phyloP scores from a whole-genome alignment of 139 green algal species.

The Volvox reticuliferus region DNA sequence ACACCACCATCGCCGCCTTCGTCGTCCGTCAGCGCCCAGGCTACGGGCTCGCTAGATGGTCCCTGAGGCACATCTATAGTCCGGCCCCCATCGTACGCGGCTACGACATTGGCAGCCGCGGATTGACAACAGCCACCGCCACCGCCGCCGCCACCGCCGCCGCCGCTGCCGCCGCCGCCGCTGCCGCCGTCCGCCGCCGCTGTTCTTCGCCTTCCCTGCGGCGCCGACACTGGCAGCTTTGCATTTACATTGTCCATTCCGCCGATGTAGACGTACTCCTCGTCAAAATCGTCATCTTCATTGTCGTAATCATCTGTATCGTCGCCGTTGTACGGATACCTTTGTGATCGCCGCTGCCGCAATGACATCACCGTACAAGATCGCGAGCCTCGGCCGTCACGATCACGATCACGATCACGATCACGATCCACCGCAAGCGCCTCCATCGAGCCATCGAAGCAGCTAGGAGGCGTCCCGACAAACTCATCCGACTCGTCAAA shows the following conservation, averaged over 20 bases:
- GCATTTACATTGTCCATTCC: not conserved
- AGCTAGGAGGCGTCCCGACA: constrained; percentile 16
- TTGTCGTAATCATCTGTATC: not conserved
- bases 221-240: not conserved
- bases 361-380: not conserved
- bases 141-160: not conserved
- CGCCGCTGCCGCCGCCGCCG: not conserved
- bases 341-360: not conserved
- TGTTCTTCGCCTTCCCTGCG: too few species aligned
- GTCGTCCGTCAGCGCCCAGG: not conserved
- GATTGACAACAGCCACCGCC: not conserved
- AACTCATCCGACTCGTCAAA: constrained; percentile 19
- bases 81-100: not conserved
- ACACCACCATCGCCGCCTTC: not conserved
- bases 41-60: not conserved
- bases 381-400: not conserved
- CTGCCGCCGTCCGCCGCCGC: not conserved
- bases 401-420: not conserved
- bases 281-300: not conserved
- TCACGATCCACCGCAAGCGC: not conserved
- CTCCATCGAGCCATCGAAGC: not conserved
- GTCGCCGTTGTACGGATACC: not conserved
- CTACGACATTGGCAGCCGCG: not conserved
- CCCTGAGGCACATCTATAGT: not conserved
- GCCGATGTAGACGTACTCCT: not conserved